Conservation (phyloP, 2,329 filamentous ascomycete genomes). For the Aureobasidium sp. region DNA sequence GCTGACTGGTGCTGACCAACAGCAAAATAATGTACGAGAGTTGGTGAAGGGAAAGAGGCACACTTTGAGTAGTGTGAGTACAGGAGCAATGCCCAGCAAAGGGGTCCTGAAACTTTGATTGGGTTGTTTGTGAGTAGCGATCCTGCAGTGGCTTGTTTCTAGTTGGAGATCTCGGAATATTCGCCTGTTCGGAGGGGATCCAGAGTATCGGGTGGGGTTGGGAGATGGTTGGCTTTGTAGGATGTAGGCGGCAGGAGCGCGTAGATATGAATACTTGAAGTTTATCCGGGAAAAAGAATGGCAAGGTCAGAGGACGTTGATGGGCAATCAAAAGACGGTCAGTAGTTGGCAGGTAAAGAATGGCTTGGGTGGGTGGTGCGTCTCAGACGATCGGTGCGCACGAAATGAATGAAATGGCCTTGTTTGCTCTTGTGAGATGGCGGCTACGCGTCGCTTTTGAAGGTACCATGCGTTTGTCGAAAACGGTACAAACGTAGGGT, state of each 20-base stretch:
- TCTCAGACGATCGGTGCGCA: background rate
- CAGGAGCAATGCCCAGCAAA: background rate
- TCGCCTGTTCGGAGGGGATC: background rate
- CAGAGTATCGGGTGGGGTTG: background rate
- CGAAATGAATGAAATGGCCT: background rate
- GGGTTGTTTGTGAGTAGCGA: background rate
- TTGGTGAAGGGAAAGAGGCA: background rate
- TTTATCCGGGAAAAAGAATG: background rate
- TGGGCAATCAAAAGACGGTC: slow-evolving; percentile 7
- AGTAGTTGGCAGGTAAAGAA: slow-evolving; percentile 7
- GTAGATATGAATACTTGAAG: slow-evolving; percentile 1
- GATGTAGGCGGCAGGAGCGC: background rate
- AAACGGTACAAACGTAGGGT: slow-evolving; percentile 7
- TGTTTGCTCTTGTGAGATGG: background rate
- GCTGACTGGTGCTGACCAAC: slow-evolving; percentile 6
- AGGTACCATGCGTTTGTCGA: slow-evolving; percentile 7
- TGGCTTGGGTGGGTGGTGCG: background rate
- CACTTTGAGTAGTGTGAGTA: background rate
- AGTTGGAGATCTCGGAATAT: background rate
- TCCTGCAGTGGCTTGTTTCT: slow-evolving; percentile 4
- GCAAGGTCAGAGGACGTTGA: slow-evolving; percentile 5
- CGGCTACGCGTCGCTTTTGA: slow-evolving; percentile 1
- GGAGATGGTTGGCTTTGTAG: background rate
- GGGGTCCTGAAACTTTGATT: slow-evolving; percentile 4
- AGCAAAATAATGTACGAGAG: background rate